Conservation (phyloP, 805 yeast genomes). For the Wickerhamiella domercqiae region DNA sequence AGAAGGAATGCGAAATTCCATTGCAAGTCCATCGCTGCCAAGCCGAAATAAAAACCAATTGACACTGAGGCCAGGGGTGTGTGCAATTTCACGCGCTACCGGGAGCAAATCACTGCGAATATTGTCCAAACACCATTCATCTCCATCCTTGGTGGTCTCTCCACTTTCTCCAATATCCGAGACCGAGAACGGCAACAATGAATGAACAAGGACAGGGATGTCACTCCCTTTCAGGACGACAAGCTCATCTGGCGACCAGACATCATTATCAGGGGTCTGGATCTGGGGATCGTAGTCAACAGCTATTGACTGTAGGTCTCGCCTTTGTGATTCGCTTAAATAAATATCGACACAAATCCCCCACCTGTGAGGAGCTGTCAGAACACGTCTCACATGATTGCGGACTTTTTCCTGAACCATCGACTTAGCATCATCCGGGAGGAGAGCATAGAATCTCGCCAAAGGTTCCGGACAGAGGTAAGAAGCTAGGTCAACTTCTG, state of each 20-base stretch:
- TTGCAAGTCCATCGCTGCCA: conserved; percentile 19
- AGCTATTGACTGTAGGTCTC: background rate
- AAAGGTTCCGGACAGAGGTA: background rate
- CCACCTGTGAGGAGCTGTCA: background rate
- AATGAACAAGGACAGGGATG: conserved; percentile 18
- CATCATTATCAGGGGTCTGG: background rate
- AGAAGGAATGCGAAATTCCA: conserved; percentile 17
- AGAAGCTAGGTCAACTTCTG: background rate
- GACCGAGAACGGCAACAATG: conserved; percentile 8
- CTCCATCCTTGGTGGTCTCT: conserved; percentile 8
- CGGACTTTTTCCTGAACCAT: background rate
- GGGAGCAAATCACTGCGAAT: conserved; percentile 23
- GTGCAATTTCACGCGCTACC: conserved; percentile 19
- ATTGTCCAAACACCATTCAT: conserved; percentile 23
- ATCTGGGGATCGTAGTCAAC: background rate
- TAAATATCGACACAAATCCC: background rate
- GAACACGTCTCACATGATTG: background rate
- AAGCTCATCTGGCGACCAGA: conserved; percentile 15
- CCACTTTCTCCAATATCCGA: background rate
- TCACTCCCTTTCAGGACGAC: conserved; percentile 22
- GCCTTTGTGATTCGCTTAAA: background rate
- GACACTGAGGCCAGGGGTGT: conserved; percentile 9
- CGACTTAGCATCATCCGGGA: background rate
- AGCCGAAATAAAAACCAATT: conserved; percentile 25
- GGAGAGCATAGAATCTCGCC: background rate